Evolutionary conservation across 2,329 filamentous ascomycete species (phyloP), one percentile per base, ranked within the genome.

Genomic region (Venturia asperata): DNA sequence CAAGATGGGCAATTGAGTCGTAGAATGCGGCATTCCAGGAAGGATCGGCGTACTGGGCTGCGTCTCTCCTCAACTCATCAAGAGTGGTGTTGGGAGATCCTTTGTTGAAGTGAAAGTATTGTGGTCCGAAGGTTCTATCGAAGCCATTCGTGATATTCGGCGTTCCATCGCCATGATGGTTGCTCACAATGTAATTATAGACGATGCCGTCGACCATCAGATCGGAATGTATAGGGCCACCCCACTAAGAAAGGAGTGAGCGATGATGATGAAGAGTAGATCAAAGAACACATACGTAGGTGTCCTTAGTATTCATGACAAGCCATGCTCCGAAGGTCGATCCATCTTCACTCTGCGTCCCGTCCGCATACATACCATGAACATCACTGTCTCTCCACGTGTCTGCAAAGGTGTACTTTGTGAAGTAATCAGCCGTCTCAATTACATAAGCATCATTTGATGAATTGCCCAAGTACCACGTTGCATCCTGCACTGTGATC

Each of bases 81-180:
- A 85, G 75, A 5, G 77, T 73, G 1, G 78, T 76, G 9, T 78
- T 78, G 0, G 77, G 73, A 1, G 77, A 74, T 13, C 82, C 83
- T 63, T 80, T 80, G 72, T 87, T 88, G 76, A 87, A 88, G 70
- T 86, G 78, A 70, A 82, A 87, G 70, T 82, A 87, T 71, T 83
- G 81, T 6, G 85, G 85, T 1, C 86, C 86, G 70, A 87, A 87
- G 0, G 85, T 87, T 2, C 85, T 79, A 69, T 87, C 85, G 68
- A 87, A 87, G 0, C 85, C 85, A 67, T 84, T 73, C 0, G 83
- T 86, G 69, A 88, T 87, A 68, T 87, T 86, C 6, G 85, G 85
- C 17, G 82, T 84, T 52, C 83, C 82, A 66, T 84, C 82, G 6
- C 85, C 85, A 64, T 87, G 85, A 68, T 87, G 85, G 66, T 87